A percentile compares a stretch with the other conserved stretches of the same genome.
These are phyloP conservation scores for Vitis hybrid DNA, from an alignment of 177 flowering plant genomes.

Conservation along the genomic window DNA sequence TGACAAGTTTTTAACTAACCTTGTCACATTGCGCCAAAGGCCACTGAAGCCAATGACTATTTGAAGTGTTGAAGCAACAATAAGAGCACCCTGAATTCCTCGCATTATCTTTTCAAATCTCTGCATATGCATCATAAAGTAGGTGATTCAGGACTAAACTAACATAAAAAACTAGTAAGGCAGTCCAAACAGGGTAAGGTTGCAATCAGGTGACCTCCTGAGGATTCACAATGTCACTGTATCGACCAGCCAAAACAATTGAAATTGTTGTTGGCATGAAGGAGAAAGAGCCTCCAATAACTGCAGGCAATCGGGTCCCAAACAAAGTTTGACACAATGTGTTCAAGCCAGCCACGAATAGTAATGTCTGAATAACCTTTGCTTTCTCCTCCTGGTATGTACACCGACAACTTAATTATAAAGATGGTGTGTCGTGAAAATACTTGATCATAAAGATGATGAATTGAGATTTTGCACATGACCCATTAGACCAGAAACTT, in stretches of 20 bases:
- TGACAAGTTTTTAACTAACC: constrained; percentile 27
- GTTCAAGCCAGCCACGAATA: constrained; percentile 88
- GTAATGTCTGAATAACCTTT: constrained; percentile 80
- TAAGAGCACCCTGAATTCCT: constrained; percentile 70
- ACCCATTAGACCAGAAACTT: not conserved
- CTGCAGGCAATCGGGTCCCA: constrained; percentile 89
- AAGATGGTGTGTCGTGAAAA: not conserved
- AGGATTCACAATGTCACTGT: constrained; percentile 64
- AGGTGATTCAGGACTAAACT: not conserved
- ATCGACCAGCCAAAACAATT: constrained; percentile 77
- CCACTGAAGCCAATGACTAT: constrained; percentile 71
- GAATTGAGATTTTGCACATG: too few relatives aligned
- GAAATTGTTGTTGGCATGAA: constrained; percentile 77
- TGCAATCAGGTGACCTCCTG: constrained; percentile 45
- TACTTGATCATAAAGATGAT: not conserved
- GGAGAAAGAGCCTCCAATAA: constrained; percentile 76
- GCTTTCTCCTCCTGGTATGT: constrained; percentile 80
- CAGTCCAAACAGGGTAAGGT: not conserved
- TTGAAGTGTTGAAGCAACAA: constrained; percentile 66
- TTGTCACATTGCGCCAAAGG: constrained; percentile 69
- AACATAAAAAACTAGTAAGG: not conserved
- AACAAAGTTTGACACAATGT: constrained; percentile 74
- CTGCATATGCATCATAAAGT: constrained; percentile 27
- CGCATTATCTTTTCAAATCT: constrained; percentile 65
- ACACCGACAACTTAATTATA: not conserved